Conservation (phyloP, 495 filamentous ascomycete genomes). For the Rhypophila decipiens region DNA sequence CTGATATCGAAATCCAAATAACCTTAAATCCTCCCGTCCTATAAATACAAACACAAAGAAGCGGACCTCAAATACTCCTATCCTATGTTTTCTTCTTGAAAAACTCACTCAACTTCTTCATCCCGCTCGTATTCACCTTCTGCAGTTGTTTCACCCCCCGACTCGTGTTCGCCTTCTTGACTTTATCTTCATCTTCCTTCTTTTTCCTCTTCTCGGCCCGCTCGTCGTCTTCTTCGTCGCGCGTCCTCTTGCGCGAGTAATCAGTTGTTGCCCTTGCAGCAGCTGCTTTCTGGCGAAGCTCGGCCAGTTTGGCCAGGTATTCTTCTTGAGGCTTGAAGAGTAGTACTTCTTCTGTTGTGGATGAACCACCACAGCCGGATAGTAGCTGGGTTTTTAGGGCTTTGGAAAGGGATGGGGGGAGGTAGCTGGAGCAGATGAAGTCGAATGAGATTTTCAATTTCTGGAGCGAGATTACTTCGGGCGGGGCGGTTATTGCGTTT, state of each 20-base stretch:
- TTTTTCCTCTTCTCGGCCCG: slow-evolving; percentile 73
- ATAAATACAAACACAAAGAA: not conserved
- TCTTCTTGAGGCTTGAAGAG: slow-evolving; percentile 63
- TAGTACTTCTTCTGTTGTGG: slow-evolving; percentile 48
- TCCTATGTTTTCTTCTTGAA: slow-evolving; percentile 64
- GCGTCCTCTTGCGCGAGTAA: slow-evolving; percentile 64
- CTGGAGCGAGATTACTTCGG: slow-evolving; percentile 54
- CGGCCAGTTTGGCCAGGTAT: slow-evolving; percentile 57
- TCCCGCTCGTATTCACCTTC: slow-evolving; percentile 84
- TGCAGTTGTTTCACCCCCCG: slow-evolving; percentile 68
- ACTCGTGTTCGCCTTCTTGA: slow-evolving; percentile 62
- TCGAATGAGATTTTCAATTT: slow-evolving; percentile 66
- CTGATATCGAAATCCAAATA: not conserved
- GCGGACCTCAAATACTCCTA: no score
- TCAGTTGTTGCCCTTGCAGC: slow-evolving; percentile 64
- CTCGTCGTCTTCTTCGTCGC: slow-evolving; percentile 68
- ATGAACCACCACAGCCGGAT: slow-evolving; percentile 13
- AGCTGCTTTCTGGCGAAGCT: slow-evolving; percentile 60
- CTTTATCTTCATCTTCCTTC: slow-evolving; percentile 56
- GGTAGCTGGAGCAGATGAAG: slow-evolving; percentile 71
- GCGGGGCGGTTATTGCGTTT: slow-evolving; percentile 42
- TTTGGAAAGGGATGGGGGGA: slow-evolving; percentile 47
- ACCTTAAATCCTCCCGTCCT: not conserved
- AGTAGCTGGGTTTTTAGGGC: slow-evolving; percentile 44
- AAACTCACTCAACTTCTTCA: slow-evolving; percentile 96